These are phyloP conservation scores for Gentiana dahurica DNA, from an alignment of 257 asterid genomes.

Conservation along the genomic window DNA sequence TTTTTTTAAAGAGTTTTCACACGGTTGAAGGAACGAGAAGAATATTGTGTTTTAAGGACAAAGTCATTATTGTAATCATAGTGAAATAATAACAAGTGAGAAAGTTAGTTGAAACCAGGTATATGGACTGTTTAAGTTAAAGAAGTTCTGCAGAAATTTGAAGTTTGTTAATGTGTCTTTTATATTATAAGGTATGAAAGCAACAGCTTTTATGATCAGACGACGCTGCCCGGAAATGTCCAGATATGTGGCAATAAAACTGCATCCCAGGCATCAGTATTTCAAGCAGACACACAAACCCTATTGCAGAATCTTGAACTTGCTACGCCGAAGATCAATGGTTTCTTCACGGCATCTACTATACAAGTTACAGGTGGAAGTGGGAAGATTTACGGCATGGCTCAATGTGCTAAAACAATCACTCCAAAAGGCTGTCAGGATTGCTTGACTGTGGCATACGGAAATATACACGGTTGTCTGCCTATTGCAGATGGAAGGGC, in stretches of 20 bases:
- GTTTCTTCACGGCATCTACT: conserved; percentile 50
- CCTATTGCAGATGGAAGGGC: conserved; percentile 66
- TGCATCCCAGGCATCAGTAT: conserved; percentile 33
- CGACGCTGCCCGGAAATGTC: conserved; percentile 56
- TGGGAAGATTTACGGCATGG: conserved; percentile 36
- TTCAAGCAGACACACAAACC: conserved; percentile 23
- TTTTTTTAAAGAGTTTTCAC: too few species aligned
- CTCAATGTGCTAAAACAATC: conserved; percentile 75
- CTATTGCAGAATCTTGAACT: conserved; percentile 40
- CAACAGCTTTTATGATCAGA: conserved; percentile 51
- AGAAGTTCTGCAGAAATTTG: too few species aligned
- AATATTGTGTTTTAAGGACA: too few species aligned
- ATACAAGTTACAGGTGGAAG: conserved; percentile 15
- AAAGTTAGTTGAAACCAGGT: too few species aligned
- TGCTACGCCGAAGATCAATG: conserved; percentile 54
- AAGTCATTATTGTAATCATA: too few species aligned
- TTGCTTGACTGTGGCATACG: conserved; percentile 55
- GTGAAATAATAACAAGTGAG: too few species aligned
- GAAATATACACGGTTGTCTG: conserved; percentile 55
- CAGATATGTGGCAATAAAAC: conserved; percentile 57
- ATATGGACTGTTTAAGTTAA: too few species aligned
- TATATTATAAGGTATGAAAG: conserved; percentile 53
- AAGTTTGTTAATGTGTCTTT: neutral
- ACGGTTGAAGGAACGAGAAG: too few species aligned
- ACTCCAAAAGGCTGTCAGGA: conserved; percentile 44